Percentiles rank a stretch among this genome's conserved stretches.
Evolutionary conservation across 148 eudicot species (phyloP).

Genomic region (Vaccinium corymbosum): DNA sequence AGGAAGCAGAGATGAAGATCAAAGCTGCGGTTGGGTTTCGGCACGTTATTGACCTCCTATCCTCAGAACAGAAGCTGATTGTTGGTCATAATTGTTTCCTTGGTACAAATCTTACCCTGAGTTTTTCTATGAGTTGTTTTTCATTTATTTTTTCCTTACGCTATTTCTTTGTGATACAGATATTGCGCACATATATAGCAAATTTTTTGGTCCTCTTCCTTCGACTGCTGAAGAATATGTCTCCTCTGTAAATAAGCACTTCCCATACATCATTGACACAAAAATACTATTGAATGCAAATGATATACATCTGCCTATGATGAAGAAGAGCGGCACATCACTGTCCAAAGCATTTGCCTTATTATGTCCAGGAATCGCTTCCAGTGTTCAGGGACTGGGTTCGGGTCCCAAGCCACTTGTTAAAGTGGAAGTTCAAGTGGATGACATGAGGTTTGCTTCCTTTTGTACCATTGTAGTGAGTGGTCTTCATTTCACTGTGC

Average conservation of each 20-base stretch:
- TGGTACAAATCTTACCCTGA: constrained; percentile 44
- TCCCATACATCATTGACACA: constrained; percentile 78
- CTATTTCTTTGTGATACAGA: constrained; percentile 49
- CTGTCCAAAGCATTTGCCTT: constrained; percentile 72
- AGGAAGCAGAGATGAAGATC: constrained; percentile 58
- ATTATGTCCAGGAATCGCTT: constrained; percentile 75
- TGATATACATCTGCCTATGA: constrained; percentile 35
- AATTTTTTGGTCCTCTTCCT: constrained; percentile 88
- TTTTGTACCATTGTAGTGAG: neutral
- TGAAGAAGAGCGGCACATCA: constrained; percentile 76
- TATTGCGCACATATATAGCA: constrained; percentile 76
- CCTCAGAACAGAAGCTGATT: constrained; percentile 76
- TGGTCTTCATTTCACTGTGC: neutral
- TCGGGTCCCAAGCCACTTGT: constrained; percentile 35
- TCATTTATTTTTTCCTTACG: neutral
- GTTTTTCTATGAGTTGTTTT: neutral
- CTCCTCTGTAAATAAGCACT: constrained; percentile 47
- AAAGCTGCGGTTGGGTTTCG: constrained; percentile 83
- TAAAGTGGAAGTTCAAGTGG: constrained; percentile 90
- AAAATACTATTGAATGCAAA: constrained; percentile 69
- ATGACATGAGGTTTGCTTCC: constrained; percentile 77
- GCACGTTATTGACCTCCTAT: constrained; percentile 82
- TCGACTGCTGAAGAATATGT: constrained; percentile 61
- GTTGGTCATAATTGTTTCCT: constrained; percentile 98
- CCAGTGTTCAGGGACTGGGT: constrained; percentile 26